Evolutionary conservation across 768 basidiomycete species (phyloP).

Genomic region (Leccinum variicolor): DNA sequence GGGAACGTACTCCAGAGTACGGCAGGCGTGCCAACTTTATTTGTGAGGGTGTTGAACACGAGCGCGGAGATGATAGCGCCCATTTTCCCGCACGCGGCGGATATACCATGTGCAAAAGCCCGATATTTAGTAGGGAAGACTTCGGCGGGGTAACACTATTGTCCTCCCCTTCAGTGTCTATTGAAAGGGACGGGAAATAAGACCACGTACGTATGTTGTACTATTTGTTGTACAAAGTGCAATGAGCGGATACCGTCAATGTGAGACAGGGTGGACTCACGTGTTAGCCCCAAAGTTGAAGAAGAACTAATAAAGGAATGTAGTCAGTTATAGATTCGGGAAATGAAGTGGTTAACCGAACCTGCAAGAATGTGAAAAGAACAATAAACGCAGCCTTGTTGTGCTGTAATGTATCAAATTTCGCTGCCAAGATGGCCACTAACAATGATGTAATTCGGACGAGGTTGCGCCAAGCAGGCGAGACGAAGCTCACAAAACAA

Average conservation of each 20-base stretch:
- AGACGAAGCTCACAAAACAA: conserved; percentile 50
- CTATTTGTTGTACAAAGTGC: conserved; percentile 21
- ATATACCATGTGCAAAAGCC: conserved; percentile 71
- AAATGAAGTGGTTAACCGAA: conserved; percentile 13
- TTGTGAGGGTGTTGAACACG: conserved; percentile 62
- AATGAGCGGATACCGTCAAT: not conserved
- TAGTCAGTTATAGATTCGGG: not conserved
- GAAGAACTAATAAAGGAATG: conserved; percentile 50
- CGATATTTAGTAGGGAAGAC: conserved; percentile 77
- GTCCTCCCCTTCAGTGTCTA: conserved; percentile 1
- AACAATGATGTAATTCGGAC: not conserved
- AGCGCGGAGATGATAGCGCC: conserved; percentile 78
- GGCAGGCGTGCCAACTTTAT: conserved; percentile 58
- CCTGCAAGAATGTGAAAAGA: conserved; percentile 67
- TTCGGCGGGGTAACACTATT: conserved; percentile 68
- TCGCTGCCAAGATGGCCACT: conserved; percentile 70
- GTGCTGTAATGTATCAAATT: conserved; percentile 47
- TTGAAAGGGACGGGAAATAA: too few relatives aligned
- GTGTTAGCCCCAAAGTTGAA: conserved; percentile 81
- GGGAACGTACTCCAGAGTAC: conserved; percentile 67
- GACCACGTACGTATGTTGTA: conserved; percentile 47
- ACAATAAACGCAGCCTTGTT: conserved; percentile 62
- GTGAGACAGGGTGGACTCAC: conserved; percentile 30
- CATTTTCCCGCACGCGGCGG: conserved; percentile 68
- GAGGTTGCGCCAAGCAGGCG: not conserved